Evolutionary conservation across 768 basidiomycete species (phyloP).

Genomic region (Erythrobasidium yunnanense): DNA sequence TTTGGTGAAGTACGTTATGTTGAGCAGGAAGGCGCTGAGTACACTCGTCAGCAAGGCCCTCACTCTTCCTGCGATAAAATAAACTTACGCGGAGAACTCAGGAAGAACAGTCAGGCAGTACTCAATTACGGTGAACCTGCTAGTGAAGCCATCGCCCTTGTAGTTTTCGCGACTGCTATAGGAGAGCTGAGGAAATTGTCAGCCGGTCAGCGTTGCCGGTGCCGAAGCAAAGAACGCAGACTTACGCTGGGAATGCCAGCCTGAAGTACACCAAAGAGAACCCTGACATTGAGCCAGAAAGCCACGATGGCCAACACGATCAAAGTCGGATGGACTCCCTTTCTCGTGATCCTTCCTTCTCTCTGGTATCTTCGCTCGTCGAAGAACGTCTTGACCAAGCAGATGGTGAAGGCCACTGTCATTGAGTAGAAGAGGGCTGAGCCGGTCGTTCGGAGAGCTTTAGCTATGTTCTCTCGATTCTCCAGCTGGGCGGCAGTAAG

Average conservation of each 20-base stretch:
- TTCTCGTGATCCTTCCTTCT: neutral
- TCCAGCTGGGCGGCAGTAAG: conserved; percentile 12
- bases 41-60: neutral
- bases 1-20: neutral
- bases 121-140: conserved; percentile 28
- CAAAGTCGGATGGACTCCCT: conserved; percentile 1
- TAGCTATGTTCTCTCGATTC: neutral
- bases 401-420: conserved; percentile 25
- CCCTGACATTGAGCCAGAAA: conserved; percentile 31
- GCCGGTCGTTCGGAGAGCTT: conserved; percentile 29
- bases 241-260: conserved; percentile 26
- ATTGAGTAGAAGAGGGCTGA: conserved; percentile 34
- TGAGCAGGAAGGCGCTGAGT: neutral
- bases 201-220: neutral
- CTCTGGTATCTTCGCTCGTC: neutral
- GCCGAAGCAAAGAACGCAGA: neutral
- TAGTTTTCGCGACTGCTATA: conserved; percentile 12
- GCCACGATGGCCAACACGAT: conserved; percentile 28
- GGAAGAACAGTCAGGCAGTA: conserved; percentile 25
- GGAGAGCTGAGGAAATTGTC: neutral
- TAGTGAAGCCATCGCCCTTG: conserved; percentile 24
- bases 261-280: conserved; percentile 34
- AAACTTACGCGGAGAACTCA: conserved; percentile 7
- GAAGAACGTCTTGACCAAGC: conserved; percentile 20
- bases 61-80: neutral